Base-by-base conservation (phyloP, 805 yeast genomes). In the Saturnispora saitoi region DNA sequence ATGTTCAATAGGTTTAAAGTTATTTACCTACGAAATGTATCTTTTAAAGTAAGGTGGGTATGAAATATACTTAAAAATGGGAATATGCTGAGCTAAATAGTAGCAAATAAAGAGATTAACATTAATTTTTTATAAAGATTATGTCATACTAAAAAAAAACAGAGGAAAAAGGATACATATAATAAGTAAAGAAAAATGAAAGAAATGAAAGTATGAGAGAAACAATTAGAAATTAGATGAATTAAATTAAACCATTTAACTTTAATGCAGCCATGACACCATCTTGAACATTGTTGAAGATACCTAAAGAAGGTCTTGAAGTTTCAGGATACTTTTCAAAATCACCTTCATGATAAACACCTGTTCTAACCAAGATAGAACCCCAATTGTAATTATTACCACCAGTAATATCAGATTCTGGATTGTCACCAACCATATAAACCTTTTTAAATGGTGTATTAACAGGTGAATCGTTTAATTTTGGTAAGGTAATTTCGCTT, bases 351-450 rank as follows among this genome's bases (percentile, higher is more conserved):
- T 72, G 70, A 62, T 79, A 93, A 4, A 93, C 98, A 0, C 99
- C 99, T 0, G 97, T 86, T 53, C 81, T 72, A 24, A 93, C 87
- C 41, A 93, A 73, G 32, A 88, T 76, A 11, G 93, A 81, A 43
- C 83, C 79, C 98, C 98, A 93, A 3, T 96, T 95, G 61, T 82
- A 81, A 44, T 70, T 69, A 57, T 84, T 82, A 5, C 96, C 99
- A 0, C 99, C 99, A 48, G 75, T 73, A 47, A 93, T 93, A 62
- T 93, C 99, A 45, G 89, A 78, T 28, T 83, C 93, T 4, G 97
- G 98, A 64, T 93, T 93, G 66, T 93, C 99, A 28, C 99, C 99
- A 32, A 93, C 87, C 99, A 93, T 93, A 67, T 74, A 90, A 2
- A 93, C 83, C n/a, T 74, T 65, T 32, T 70, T 68, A 56, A 84